Base-by-base conservation (phyloP, 2,329 filamentous ascomycete species). In the Emmonsia crescens region DNA sequence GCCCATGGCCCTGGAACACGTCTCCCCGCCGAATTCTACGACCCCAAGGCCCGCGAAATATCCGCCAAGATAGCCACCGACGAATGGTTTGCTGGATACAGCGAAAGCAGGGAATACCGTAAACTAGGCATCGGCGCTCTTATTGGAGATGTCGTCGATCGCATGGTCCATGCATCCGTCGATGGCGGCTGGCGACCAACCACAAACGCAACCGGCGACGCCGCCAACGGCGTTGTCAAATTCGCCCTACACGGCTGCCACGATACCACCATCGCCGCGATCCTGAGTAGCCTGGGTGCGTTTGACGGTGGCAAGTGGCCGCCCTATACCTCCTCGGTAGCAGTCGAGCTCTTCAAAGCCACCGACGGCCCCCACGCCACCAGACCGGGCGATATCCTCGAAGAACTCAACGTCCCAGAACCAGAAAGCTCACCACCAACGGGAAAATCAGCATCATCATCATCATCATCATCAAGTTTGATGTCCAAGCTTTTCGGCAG, bases 31-130 rank as follows among this genome's bases (percentile, higher is more conserved):
- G 89, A 91, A 65, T 97, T 99, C 74, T 97, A 97, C 75, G 91
- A 96, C 70, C 72, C 81, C 21, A 87, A 86, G 70, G 85, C 82
- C 3, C 81, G 85, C 57, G 79, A 80, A 3, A 88, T 91, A 64
- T 84, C 94, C 62, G 85, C 89, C 62, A 79, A 80, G 42, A 85
- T 96, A 62, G 85, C 83, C 33, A 86, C 92, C 0, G 92, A 99
- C 69, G 94, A 97, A 76, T 97, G 94, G 94, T 97, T 88, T 73
- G 79, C 83, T 24, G 93, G 94, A 2, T 97, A 95, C 73, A 82
- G 82, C 62, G 92, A 96, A 75, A 91, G 85, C 64, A 77, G 78
- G 49, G 94, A 97, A 74, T 97, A 96, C 76, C 87, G 93, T n/a
- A 84, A 83, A 66, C 80, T 97, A 2, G 94, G 93, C 2, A 94